Evolutionary conservation across 2,329 filamentous ascomycete species (phyloP).

Genomic region (Chalara sp.): DNA sequence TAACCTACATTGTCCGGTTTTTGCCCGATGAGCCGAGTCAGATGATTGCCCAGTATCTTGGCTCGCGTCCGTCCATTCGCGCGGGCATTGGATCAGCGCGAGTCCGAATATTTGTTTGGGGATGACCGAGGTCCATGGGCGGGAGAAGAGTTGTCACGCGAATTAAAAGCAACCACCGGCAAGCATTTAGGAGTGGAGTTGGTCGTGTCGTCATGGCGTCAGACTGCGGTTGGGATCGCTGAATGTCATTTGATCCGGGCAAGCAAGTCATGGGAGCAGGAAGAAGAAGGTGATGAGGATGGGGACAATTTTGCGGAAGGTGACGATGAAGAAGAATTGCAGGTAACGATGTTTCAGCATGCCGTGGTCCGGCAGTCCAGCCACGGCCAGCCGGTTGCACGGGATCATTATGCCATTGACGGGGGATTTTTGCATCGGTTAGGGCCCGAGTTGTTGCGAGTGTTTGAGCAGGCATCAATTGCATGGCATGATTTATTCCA

Average conservation of each 20-base stretch:
- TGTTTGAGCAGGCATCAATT: conserved; percentile 1
- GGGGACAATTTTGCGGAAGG: background rate
- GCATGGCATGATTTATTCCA: conserved; percentile 1
- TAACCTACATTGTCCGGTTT: conserved; percentile 6
- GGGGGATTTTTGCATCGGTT: conserved; percentile 4
- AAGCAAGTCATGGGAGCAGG: conserved; percentile 4
- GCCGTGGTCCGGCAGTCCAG: background rate
- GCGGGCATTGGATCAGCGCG: background rate
- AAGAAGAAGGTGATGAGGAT: background rate
- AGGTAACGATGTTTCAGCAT: background rate
- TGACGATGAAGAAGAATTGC: conserved; percentile 2
- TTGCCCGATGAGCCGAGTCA: conserved; percentile 1
- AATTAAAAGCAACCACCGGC: background rate
- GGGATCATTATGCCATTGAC: conserved; percentile 3
- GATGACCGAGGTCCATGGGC: background rate
- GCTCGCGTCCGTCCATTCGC: conserved; percentile 1
- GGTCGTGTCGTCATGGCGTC: background rate
- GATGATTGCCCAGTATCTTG: conserved; percentile 3
- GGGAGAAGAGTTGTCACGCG: background rate
- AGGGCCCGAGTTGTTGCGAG: conserved; percentile 1
- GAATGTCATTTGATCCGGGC: background rate
- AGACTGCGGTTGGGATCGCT: conserved; percentile 3
- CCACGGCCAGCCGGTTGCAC: background rate
- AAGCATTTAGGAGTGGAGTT: conserved; percentile 6
- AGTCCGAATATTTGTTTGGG: conserved; percentile 1